Evolutionary conservation across 768 basidiomycete genomes (phyloP), one percentile per base, ranked within the genome.

Genomic region (Podaxis sp.): DNA sequence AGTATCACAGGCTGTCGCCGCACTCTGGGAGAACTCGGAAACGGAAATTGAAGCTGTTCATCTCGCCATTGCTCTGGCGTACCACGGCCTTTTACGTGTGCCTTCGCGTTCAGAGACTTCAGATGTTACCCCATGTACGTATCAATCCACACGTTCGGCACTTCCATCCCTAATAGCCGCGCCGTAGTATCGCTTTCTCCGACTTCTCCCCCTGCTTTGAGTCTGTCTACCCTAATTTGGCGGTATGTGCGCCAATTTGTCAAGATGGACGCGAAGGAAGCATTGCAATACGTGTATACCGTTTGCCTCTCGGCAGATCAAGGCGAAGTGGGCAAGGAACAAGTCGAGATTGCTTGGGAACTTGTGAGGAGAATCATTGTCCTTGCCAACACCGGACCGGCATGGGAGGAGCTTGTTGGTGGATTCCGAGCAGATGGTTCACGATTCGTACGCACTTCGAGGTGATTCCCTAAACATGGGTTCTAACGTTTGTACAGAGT

Each of bases 31-130:
- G 48, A 89, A 91, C 65, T 82, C 84, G 53, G 89, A 91, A 63
- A 89, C 91, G 16, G 90, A 97, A 66, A 84, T 95, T 16, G 97
- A 98, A 69, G 95, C 94, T 0, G 90, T 98, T 3, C 97, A 99
- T 72, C 80, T 98, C 25, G 95, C 92, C 0, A 89, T 97, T 65
- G 92, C 89, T 2, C 78, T 99, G 57, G 86, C 92, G 0, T 99
- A 98, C 70, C 95, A 98, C 69, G 97, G 96, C 1, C 75, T 99
- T 3, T 73, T 99, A 21, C 84, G 95, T 9, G 86, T 95, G 0
- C 90, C 96, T 5, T 82, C 89, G 6, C 79, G 86, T 5, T 85
- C 89, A 1, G 91, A 95, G 69, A 87, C 89, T 3, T 90, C 91
- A 1, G 93, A 96, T 57, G 87, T 88, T 74, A 91, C 83, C 42